Evolutionary conservation across 257 asterid species (phyloP).

Genomic region (Cordia subcordata): DNA sequence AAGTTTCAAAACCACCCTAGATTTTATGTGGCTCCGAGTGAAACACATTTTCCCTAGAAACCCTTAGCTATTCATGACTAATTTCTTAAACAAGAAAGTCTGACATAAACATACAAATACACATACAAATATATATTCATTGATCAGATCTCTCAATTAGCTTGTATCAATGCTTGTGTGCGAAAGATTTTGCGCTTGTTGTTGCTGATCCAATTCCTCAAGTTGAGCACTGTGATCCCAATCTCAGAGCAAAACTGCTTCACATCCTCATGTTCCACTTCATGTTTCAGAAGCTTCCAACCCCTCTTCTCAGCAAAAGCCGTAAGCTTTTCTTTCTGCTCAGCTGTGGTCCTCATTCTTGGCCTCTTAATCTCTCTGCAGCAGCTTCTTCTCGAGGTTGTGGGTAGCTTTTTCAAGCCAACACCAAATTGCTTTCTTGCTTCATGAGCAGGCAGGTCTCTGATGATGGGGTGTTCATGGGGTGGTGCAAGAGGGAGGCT

Average conservation of each 20-base stretch:
- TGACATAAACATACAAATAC: too few species aligned
- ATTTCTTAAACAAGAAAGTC: too few species aligned
- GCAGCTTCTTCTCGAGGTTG: neutral
- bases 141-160: too few species aligned
- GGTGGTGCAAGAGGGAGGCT: neutral
- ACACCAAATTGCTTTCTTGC: neutral
- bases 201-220: constrained; percentile 17
- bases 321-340: neutral
- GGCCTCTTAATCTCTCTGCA: neutral
- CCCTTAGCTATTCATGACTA: too few species aligned
- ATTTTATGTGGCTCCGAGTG: too few species aligned
- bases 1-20: too few species aligned
- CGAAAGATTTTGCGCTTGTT: neutral
- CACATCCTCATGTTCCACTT: neutral
- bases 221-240: constrained; percentile 1
- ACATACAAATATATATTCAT: too few species aligned
- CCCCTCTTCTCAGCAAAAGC: constrained; percentile 7
- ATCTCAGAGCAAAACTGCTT: constrained; percentile 4
- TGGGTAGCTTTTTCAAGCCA: neutral
- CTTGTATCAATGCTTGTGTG: neutral
- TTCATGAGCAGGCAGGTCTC: neutral
- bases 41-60: too few species aligned
- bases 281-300: constrained; percentile 4
- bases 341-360: neutral
- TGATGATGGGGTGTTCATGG: neutral